Evolutionary conservation across 192 early-diverging fungal species (phyloP).

Genomic region (Cladochytrium replicatum): DNA sequence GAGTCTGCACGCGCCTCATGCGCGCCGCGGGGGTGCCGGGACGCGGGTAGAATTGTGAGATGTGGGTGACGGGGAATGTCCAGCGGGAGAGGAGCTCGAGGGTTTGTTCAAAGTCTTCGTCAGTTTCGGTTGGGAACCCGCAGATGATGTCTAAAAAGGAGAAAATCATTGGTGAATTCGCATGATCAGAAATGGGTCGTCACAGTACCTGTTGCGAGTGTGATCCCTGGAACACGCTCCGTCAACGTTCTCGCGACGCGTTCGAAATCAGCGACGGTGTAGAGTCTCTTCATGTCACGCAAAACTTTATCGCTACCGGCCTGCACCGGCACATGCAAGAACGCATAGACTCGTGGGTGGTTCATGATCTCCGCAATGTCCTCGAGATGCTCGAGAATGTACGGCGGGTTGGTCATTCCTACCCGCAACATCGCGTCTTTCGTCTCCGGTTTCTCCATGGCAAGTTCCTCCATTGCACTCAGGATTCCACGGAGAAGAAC

Average conservation of each 20-base stretch:
- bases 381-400: constrained; percentile 44
- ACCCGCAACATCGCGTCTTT: constrained; percentile 35
- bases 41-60: constrained; percentile 47
- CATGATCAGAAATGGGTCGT: not conserved
- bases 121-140: constrained; percentile 47
- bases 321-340: constrained; percentile 52
- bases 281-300: constrained; percentile 40
- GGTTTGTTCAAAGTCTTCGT: constrained; percentile 41
- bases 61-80: constrained; percentile 43
- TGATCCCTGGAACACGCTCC: constrained; percentile 23
- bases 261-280: constrained; percentile 35
- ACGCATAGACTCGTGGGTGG: constrained; percentile 47
- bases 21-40: constrained; percentile 51
- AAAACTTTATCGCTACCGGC: constrained; percentile 37
- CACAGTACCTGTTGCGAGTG: constrained; percentile 31
- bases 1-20: constrained; percentile 26
- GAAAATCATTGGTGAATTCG: not conserved
- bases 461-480: constrained; percentile 25
- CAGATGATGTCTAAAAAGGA: constrained; percentile 37
- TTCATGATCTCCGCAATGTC: constrained; percentile 35
- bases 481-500: constrained; percentile 38
- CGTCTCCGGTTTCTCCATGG: not conserved
- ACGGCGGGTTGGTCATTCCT: constrained; percentile 58
- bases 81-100: constrained; percentile 29
- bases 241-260: constrained; percentile 26